Percentiles rank a stretch among this genome's conserved stretches.
These are phyloP conservation scores for Monosporascus cannonballus DNA, from an alignment of 2,329 filamentous ascomycete genomes.

Conservation along the genomic window DNA sequence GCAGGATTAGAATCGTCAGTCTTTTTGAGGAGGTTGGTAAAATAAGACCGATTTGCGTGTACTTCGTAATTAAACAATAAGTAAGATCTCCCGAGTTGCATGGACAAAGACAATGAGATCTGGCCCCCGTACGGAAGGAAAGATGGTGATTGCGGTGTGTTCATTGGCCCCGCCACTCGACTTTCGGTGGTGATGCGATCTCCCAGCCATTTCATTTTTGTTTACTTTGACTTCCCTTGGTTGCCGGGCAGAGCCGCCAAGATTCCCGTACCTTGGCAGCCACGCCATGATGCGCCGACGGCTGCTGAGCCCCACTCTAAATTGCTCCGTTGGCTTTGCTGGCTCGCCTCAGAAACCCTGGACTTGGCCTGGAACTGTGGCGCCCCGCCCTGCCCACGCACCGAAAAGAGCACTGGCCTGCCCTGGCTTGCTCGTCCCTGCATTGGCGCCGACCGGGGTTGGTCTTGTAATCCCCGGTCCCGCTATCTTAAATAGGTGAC, in stretches of 20 bases:
- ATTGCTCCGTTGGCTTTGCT: neutral
- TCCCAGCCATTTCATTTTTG: neutral
- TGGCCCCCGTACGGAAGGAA: neutral
- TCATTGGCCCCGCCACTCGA: neutral
- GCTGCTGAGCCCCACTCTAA: neutral
- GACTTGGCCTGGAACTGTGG: no score
- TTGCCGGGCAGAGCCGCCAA: neutral
- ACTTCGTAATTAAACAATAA: no score
- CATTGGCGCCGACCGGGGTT: neutral
- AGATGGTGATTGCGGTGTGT: neutral
- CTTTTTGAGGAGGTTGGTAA: neutral
- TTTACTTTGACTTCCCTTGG: neutral
- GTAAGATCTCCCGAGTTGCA: no score
- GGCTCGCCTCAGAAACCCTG: neutral
- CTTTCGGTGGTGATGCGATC: neutral
- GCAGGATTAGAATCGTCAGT: neutral
- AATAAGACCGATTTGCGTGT: no score
- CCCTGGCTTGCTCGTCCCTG: neutral
- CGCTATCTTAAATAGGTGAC: no score
- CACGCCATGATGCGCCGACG: neutral
- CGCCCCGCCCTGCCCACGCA: neutral
- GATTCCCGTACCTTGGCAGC: neutral
- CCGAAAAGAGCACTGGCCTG: neutral
- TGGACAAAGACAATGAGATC: neutral
- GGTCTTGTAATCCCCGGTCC: neutral